phyloP scores from a whole-genome alignment of 441 rosid genomes.

The Euphorbia celastroides region DNA sequence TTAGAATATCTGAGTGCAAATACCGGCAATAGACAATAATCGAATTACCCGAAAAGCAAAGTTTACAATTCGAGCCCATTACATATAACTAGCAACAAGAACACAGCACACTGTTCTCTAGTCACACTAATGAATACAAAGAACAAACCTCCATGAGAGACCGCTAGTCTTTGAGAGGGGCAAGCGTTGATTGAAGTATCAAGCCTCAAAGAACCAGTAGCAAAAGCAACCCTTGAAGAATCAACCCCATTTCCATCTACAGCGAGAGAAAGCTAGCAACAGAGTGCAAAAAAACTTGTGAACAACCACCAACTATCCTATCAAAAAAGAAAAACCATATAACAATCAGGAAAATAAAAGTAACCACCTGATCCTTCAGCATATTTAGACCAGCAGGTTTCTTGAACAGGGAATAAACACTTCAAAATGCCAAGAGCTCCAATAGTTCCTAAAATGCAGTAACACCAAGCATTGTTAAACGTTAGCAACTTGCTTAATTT shows the following conservation, averaged over 20 bases:
- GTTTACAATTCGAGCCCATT: constrained; percentile 4
- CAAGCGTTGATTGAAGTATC: constrained; percentile 25
- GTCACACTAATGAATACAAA: constrained; percentile 3
- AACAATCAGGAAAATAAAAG: not conserved
- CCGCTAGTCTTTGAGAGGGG: constrained; percentile 23
- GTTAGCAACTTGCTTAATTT: not conserved
- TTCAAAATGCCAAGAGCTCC: constrained; percentile 23
- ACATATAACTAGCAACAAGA: not conserved
- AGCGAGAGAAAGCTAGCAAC: constrained; percentile 17
- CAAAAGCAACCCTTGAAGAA: constrained; percentile 26
- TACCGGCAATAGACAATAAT: not conserved
- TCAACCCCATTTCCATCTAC: constrained; percentile 18
- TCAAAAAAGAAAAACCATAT: not conserved
- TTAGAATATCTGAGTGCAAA: not conserved
- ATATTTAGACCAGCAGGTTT: constrained; percentile 19
- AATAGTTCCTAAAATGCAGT: constrained; percentile 21
- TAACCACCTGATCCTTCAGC: constrained; percentile 30
- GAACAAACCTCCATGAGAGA: constrained; percentile 37
- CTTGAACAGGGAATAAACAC: constrained; percentile 7
- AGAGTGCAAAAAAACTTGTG: constrained; percentile 9
- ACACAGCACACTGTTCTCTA: not conserved
- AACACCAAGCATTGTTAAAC: not conserved
- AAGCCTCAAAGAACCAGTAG: constrained; percentile 27
- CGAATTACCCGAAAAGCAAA: not conserved
- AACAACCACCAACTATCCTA: not conserved